Conservation (phyloP, 2,329 filamentous ascomycete genomes). For the Macrophomina pseudophaseolina region DNA sequence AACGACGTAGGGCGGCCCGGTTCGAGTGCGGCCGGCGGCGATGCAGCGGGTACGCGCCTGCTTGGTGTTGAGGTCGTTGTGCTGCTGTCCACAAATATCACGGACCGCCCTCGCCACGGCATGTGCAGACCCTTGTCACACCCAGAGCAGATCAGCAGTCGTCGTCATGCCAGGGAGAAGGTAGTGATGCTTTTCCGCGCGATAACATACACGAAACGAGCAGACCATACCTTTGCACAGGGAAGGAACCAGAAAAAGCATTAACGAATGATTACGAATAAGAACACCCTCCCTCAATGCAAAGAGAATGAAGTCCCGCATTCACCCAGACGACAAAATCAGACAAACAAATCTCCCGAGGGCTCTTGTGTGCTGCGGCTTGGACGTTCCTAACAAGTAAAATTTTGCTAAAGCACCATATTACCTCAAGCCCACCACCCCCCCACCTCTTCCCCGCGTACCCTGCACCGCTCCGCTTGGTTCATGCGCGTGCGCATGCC, state of each 20-base stretch:
- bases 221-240: background rate
- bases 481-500: slow-evolving; percentile 19
- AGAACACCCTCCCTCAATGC: slow-evolving; percentile 8
- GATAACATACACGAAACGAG: slow-evolving; percentile 20
- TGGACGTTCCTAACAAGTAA: slow-evolving; percentile 21
- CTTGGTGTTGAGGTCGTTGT: slow-evolving; percentile 10
- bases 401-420: slow-evolving; percentile 25
- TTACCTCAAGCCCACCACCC: slow-evolving; percentile 16
- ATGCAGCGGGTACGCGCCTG: background rate
- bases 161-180: slow-evolving; percentile 18
- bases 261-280: slow-evolving; percentile 17
- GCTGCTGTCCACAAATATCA: slow-evolving; percentile 3
- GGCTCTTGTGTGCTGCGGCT: slow-evolving; percentile 23
- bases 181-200: slow-evolving; percentile 15
- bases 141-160: slow-evolving; percentile 2
- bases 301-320: slow-evolving; percentile 3
- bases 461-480: background rate
- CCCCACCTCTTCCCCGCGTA: slow-evolving; percentile 21
- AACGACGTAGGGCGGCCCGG: background rate
- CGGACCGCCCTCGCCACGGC: slow-evolving; percentile 7
- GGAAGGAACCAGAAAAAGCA: slow-evolving; percentile 2
- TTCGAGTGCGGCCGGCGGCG: background rate
- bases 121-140: slow-evolving; percentile 19
- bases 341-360: slow-evolving; percentile 6
- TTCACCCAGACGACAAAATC: slow-evolving; percentile 13